Percentiles rank a stretch among this genome's conserved stretches.
These are phyloP conservation scores for Plasmodium gallinaceum DNA, from an alignment of 169 alveolate species.

Conservation along the genomic window DNA sequence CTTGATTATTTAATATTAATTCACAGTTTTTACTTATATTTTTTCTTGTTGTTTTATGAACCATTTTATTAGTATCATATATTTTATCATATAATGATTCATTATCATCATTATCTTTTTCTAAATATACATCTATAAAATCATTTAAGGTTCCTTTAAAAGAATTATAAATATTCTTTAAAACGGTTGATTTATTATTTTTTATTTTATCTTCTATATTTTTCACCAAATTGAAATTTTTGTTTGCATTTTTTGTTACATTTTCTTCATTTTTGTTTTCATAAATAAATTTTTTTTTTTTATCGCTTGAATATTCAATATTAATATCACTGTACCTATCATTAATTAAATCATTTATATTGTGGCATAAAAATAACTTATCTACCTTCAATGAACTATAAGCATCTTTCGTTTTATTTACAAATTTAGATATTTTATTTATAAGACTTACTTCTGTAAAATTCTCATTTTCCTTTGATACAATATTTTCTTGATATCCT, in stretches of 20 bases:
- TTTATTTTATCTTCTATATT: slow-evolving; percentile 19
- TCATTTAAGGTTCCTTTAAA: slow-evolving; percentile 54
- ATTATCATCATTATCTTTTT: slow-evolving; percentile 7
- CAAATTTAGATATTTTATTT: slow-evolving; percentile 11
- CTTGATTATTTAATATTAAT: slow-evolving; percentile 7
- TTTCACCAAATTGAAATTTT: neutral
- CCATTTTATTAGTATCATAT: neutral
- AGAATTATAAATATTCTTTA: slow-evolving; percentile 30
- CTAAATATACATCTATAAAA: slow-evolving; percentile 35
- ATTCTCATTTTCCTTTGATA: neutral
- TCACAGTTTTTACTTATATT: neutral
- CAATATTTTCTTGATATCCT: neutral
- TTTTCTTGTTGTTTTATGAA: neutral
- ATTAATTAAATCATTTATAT: slow-evolving; percentile 11
- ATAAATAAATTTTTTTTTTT: neutral
- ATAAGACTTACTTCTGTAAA: neutral
- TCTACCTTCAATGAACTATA: slow-evolving; percentile 28
- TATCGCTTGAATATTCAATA: neutral
- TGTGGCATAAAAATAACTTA: slow-evolving; percentile 20
- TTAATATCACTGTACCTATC: neutral
- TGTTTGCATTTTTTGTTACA: neutral
- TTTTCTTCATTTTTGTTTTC: neutral
- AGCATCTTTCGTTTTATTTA: slow-evolving; percentile 38
- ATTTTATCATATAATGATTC: slow-evolving; percentile 11
- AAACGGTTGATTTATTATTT: slow-evolving; percentile 13